Evolutionary conservation across 306 rosid species (phyloP), one percentile per base, ranked within the genome.

Genomic region (Herpetospermum pedunculosum): DNA sequence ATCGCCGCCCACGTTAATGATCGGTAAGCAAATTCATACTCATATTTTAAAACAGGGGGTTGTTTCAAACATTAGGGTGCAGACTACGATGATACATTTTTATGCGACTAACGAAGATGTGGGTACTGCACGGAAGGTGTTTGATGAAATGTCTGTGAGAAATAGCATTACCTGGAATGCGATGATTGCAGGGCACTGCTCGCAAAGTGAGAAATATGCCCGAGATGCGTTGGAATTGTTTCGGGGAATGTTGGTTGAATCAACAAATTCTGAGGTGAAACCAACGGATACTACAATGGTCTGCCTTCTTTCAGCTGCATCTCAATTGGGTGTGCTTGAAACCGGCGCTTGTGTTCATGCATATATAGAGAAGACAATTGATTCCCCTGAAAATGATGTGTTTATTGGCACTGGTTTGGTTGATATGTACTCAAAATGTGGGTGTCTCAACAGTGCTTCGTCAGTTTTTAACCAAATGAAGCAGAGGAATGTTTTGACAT

Each of bases 361-460:
- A 11, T 85, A 86, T 81, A 77, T 80, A 1, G 83, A 75, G 82
- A 92, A 92, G 77, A 77, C 80, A 18, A 46, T 84, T 37, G n/a
- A 75, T 59, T 73, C 63, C 58, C 82, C 90, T 47, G 90, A 86
- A 76, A 64, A 73, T 77, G 94, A 89, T 85, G 88, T 92, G 63
- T 89, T 88, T 76, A 79, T 89, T 25, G 97, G 96, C 35, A 88
- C 97, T 14, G 85, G 90, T 53, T 86, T 92, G 49, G 87, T 92
- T 48, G 93, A 89, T 80, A 89, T 92, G 96, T 92, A 92, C 81
- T 80, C 92, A 10, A 92, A 92, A 84, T 89, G 97, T 58, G 96
- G 96, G 11, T 84, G 88, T 57, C 78, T 88, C 25, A 75, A 83
- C 29, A 77, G 83, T 75, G 91, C 98, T 63, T 59, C 82, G 18